A percentile compares a stretch with the other conserved stretches of the same genome.
phyloP scores from a whole-genome alignment of 169 alveolate species.

The Cryptosporidium andersoni region DNA sequence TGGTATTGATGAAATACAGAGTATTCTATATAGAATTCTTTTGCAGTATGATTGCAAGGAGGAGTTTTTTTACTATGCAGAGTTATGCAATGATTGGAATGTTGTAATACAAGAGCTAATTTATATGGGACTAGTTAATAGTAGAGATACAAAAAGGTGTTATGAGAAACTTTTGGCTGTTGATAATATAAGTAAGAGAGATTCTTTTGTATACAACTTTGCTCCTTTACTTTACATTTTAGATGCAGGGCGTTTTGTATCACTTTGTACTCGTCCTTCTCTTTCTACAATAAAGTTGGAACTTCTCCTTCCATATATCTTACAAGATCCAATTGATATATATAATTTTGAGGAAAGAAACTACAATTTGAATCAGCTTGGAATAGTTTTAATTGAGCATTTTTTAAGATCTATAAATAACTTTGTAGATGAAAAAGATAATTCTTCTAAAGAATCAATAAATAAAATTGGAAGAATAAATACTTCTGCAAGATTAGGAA shows the following conservation, averaged over 20 bases:
- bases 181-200: conserved; percentile 42
- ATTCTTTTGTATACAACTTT: conserved; percentile 14
- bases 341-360: no score
- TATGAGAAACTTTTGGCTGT: conserved; percentile 40
- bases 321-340: not conserved
- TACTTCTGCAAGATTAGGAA: conserved; percentile 17
- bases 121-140: conserved; percentile 17
- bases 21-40: conserved; percentile 22
- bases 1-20: conserved; percentile 44
- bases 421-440: not conserved
- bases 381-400: conserved; percentile 34
- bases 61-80: conserved; percentile 34
- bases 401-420: conserved; percentile 10
- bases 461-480: conserved; percentile 38
- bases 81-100: conserved; percentile 58
- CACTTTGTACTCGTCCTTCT: conserved; percentile 37
- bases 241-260: conserved; percentile 39
- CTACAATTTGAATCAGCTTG: conserved; percentile 22
- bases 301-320: conserved; percentile 10
- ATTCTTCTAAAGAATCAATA: no score
- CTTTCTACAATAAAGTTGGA: conserved; percentile 28
- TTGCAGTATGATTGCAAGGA: conserved; percentile 34
- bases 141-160: conserved; percentile 4
- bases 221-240: conserved; percentile 28
- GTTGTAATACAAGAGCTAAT: conserved; percentile 49